Evolutionary conservation across 83 land plant genomes (phyloP).

Genomic region (Larix sibirica): DNA sequence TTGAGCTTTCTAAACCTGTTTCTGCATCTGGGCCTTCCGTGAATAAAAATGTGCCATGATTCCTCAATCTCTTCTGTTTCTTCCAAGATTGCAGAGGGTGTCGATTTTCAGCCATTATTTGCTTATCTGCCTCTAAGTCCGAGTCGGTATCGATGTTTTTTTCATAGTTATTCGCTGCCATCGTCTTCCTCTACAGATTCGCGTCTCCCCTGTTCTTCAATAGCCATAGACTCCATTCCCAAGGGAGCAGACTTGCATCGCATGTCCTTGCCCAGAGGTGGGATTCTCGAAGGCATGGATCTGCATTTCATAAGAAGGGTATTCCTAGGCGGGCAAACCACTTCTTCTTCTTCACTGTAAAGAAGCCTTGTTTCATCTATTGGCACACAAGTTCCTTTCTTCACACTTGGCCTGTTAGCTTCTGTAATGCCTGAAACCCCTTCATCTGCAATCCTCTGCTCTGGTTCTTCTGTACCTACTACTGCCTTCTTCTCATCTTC

Average conservation of each 20-base stretch:
- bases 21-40: too few relatives aligned
- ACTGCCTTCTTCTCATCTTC: too few relatives aligned
- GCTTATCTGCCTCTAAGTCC: neutral
- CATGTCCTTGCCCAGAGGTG: conserved; percentile 35
- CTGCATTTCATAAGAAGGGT: conserved; percentile 68
- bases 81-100: neutral
- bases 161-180: neutral
- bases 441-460: too few relatives aligned
- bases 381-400: too few relatives aligned
- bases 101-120: neutral
- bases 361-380: too few relatives aligned
- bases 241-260: too few relatives aligned
- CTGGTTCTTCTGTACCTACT: too few relatives aligned
- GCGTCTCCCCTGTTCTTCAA: neutral
- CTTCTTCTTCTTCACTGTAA: too few relatives aligned
- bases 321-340: too few relatives aligned
- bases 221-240: neutral
- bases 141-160: neutral
- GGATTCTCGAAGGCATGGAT: conserved; percentile 67
- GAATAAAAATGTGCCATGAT: neutral
- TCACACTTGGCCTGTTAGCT: too few relatives aligned
- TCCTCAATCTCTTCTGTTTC: neutral
- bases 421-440: too few relatives aligned
- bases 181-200: conserved; percentile 5
- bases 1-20: neutral